Evolutionary conservation across 192 early-diverging fungal species (phyloP).

Genomic region (Dispira parvispora): DNA sequence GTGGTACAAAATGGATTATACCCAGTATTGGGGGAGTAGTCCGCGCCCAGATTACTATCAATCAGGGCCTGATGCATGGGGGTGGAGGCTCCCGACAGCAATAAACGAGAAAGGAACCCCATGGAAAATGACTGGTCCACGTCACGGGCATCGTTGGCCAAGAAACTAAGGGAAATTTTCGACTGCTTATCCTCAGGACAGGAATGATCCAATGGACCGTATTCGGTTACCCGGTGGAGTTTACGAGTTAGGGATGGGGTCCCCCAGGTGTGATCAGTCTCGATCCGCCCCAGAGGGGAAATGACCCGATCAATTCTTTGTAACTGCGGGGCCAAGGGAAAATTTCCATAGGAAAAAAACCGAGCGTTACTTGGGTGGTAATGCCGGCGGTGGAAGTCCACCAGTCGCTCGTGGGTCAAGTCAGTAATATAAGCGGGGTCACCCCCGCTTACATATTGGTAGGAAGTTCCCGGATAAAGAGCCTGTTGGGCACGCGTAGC

Average conservation of each 20-base stretch:
- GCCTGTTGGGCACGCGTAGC: constrained; percentile 56
- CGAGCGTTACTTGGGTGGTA: constrained; percentile 91
- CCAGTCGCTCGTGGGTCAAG: constrained; percentile 66
- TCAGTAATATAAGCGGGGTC: constrained; percentile 78
- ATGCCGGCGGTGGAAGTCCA: constrained; percentile 62
- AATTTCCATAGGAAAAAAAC: constrained; percentile 82
- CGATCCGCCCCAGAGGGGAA: constrained; percentile 30
- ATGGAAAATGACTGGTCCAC: constrained; percentile 71
- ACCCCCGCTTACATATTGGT: constrained; percentile 72
- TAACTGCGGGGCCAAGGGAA: constrained; percentile 60
- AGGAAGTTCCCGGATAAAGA: constrained; percentile 72
- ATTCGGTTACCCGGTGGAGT: constrained; percentile 22
- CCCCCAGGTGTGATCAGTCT: background rate
- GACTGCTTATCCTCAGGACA: constrained; percentile 50
- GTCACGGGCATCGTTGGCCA: constrained; percentile 63
- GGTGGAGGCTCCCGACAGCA: constrained; percentile 74
- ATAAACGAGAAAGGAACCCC: constrained; percentile 55
- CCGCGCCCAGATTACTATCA: constrained; percentile 73
- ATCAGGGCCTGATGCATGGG: constrained; percentile 93
- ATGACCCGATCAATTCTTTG: constrained; percentile 45
- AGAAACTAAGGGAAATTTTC: constrained; percentile 54
- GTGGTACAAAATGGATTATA: constrained; percentile 46
- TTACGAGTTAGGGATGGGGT: constrained; percentile 22
- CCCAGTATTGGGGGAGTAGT: constrained; percentile 83
- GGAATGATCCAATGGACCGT: constrained; percentile 25